phyloP scores from a whole-genome alignment of 2,329 filamentous ascomycete genomes.

The Xylariaceae sp. region DNA sequence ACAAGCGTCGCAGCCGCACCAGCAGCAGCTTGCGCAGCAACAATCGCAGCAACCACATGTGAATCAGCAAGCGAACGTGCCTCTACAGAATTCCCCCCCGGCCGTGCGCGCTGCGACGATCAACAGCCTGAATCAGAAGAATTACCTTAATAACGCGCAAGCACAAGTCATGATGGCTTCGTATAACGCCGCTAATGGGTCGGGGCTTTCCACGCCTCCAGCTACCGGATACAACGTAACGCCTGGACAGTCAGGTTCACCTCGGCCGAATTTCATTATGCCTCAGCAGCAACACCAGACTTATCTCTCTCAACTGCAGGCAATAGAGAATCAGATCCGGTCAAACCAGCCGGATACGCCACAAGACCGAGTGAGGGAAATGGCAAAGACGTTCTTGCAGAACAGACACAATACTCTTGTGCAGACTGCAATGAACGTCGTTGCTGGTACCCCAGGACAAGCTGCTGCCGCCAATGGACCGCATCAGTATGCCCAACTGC shows the following conservation, averaged over 20 bases:
- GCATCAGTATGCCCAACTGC: conserved; percentile 55
- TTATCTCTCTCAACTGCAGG: conserved; percentile 45
- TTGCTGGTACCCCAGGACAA: conserved; percentile 46
- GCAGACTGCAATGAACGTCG: conserved; percentile 51
- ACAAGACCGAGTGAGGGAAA: conserved; percentile 45
- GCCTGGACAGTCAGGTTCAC: conserved; percentile 41
- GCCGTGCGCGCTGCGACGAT: conserved; percentile 40
- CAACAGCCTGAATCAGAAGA: conserved; percentile 46
- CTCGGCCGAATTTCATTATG: conserved; percentile 39
- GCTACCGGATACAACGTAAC: conserved; percentile 44
- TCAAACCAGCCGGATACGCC: conserved; percentile 47
- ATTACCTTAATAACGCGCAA: conserved; percentile 48
- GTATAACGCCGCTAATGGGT: conserved; percentile 41
- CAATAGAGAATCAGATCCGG: conserved; percentile 49
- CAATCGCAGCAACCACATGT: conserved; percentile 28
- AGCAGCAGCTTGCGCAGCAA: conserved; percentile 21
- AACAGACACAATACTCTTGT: conserved; percentile 37
- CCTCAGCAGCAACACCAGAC: conserved; percentile 42
- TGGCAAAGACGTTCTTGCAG: conserved; percentile 48
- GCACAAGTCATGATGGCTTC: conserved; percentile 49
- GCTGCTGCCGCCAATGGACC: conserved; percentile 47
- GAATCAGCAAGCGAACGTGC: conserved; percentile 36
- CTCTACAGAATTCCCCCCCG: conserved; percentile 38
- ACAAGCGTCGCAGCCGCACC: conserved; percentile 27
- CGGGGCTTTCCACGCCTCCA: conserved; percentile 42